These are phyloP conservation scores for Aspergillus pseudoterreus DNA, from an alignment of 2,329 filamentous ascomycete genomes.

Conservation along the genomic window DNA sequence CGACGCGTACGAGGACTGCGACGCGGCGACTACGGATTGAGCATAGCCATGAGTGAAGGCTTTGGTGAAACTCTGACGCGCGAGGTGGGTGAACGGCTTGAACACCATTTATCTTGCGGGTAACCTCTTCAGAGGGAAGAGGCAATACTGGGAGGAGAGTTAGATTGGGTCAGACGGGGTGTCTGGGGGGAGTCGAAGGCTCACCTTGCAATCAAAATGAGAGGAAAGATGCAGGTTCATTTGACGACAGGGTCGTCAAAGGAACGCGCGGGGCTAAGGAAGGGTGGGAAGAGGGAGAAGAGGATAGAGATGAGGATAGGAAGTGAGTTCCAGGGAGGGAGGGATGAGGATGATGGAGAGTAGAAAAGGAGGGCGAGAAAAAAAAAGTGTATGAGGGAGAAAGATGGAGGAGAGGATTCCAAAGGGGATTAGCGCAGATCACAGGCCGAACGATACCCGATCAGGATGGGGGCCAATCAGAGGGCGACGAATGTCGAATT, in stretches of 20 bases:
- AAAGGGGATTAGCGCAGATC: conserved; percentile 17
- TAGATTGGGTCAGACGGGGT: conserved; percentile 14
- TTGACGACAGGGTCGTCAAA: conserved; percentile 92
- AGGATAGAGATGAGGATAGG: neutral
- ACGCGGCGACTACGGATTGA: conserved; percentile 93
- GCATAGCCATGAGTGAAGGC: conserved; percentile 97
- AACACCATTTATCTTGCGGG: conserved; percentile 81
- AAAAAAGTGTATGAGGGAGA: neutral
- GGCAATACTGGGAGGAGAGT: conserved; percentile 40
- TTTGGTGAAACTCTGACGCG: conserved; percentile 96
- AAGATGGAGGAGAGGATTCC: conserved; percentile 7
- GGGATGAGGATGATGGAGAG: conserved; percentile 2
- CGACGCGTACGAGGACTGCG: conserved; percentile 76
- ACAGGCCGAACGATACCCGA: conserved; percentile 4
- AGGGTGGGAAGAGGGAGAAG: conserved; percentile 1
- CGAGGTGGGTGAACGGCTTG: conserved; percentile 72
- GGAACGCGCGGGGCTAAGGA: conserved; percentile 63
- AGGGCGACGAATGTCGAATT: neutral
- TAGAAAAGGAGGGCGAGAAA: neutral
- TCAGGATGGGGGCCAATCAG: conserved; percentile 6
- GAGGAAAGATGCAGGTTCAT: conserved; percentile 89
- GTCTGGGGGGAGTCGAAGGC: neutral
- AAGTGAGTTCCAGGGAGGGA: neutral
- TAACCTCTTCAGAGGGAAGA: conserved; percentile 62
- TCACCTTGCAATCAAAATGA: conserved; percentile 59